Base-by-base conservation (phyloP, 2,329 filamentous ascomycete genomes). In the Amauroascus verrucosus region DNA sequence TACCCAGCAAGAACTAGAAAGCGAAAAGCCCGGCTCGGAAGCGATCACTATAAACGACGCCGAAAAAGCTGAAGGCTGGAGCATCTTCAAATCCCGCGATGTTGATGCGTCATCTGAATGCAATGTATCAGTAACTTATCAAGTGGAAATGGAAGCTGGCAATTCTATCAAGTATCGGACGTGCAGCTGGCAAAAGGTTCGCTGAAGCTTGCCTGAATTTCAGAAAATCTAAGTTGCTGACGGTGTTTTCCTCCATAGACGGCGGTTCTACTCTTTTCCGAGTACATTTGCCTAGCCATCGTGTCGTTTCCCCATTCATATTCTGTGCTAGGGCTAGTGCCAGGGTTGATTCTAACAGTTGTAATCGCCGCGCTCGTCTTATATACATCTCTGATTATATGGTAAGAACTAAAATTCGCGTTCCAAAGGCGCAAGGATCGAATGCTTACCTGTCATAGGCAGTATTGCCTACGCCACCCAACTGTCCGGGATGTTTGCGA, bases 281-380 rank as follows among this genome's bases (percentile, higher is more conserved):
- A 96, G 74, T 96, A 96, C 68, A 96, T 96, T 56, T 95, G 88
- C 67, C 73, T 96, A 70, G 80, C 80, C 20, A 95, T 95, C 65
- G 95, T 96, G 89, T 94, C 87, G 48, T 96, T 96, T 61, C 90
- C 90, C 0, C 95, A 86, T 78, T 95, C 88, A 0, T 96, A 96
- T 70, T 87, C 88, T 41, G 74, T 91, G 26, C 79, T 96, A 6
- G 90, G 90, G 6, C 77, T 96, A 14, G 87, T 95, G 0, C 89
- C 90, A 0, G 89, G 86, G 22, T 69, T 96, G 51, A 91, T 95
- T 57, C 66, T 95, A 65, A 95, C 90, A 0, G 76, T 86, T 1
- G 79, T 91, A 28, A 79, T 94, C 55, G 88, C 90, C 24, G 77
- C 72, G 4, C 69, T 90, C 16, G 90, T 96, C 1, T 75, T 94